phyloP scores from a whole-genome alignment of 2,329 filamentous ascomycete genomes.

The Alternaria dauci region DNA sequence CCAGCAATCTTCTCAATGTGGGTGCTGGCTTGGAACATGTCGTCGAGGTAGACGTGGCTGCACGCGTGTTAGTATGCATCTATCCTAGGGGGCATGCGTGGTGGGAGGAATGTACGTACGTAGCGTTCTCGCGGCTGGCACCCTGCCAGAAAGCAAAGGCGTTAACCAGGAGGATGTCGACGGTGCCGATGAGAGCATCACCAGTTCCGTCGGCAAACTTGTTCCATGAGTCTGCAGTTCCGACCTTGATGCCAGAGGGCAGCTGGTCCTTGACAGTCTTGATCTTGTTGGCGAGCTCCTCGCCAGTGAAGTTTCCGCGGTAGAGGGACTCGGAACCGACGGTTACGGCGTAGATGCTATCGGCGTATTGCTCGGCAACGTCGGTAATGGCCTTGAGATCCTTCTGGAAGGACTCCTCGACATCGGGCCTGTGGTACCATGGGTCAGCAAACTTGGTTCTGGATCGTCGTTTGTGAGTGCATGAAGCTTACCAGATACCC shows the following conservation, averaged over 20 bases:
- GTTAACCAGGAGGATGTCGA: conserved; percentile 71
- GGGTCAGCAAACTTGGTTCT: background rate
- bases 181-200: conserved; percentile 68
- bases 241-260: conserved; percentile 63
- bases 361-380: conserved; percentile 59
- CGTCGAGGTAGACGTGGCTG: conserved; percentile 68
- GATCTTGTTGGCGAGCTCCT: conserved; percentile 68
- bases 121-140: conserved; percentile 64
- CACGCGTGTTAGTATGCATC: background rate
- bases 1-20: conserved; percentile 69
- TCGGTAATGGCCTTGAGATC: conserved; percentile 67
- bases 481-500: conserved; percentile 68
- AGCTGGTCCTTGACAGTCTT: conserved; percentile 66
- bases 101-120: conserved; percentile 26
- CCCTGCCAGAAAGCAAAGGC: conserved; percentile 79
- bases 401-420: conserved; percentile 66
- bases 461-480: background rate
- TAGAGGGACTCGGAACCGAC: conserved; percentile 77
- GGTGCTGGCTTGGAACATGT: conserved; percentile 69
- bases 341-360: conserved; percentile 72
- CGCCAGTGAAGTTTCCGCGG: conserved; percentile 70
- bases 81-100: background rate
- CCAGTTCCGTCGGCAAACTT: conserved; percentile 74
- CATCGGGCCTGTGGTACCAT: conserved; percentile 63
- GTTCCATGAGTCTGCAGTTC: conserved; percentile 78